These are phyloP conservation scores for Cutaneotrichosporon cavernicola DNA, from an alignment of 1,284 basidiomycete genomes.

Conservation along the genomic window DNA sequence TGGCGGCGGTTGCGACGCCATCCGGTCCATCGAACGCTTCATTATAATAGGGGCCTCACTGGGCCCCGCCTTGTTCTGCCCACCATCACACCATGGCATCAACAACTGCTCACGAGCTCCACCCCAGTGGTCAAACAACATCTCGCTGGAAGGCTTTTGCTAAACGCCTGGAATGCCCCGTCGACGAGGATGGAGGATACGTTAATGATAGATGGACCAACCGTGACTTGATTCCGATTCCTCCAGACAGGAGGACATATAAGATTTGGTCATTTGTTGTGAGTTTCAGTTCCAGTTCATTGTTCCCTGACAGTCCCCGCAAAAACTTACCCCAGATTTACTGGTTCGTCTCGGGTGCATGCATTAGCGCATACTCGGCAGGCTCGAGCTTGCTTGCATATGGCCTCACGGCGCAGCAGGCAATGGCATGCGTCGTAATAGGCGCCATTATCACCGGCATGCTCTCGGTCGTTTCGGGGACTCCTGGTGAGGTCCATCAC, in stretches of 20 bases:
- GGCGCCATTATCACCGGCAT: conserved; percentile 35
- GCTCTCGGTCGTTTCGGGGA: conserved; percentile 27
- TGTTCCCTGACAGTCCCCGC: background rate
- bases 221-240: conserved; percentile 41
- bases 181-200: conserved; percentile 31
- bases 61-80: no score
- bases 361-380: conserved; percentile 34
- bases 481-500: conserved; percentile 34
- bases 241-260: conserved; percentile 35
- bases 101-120: no score
- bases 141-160: background rate
- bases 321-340: conserved; percentile 18
- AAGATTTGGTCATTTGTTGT: conserved; percentile 31
- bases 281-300: background rate
- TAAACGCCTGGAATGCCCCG: conserved; percentile 31
- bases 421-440: conserved; percentile 34
- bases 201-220: conserved; percentile 36
- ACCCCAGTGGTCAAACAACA: no score
- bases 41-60: no score
- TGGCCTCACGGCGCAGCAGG: conserved; percentile 36
- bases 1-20: no score
- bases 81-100: no score
- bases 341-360: conserved; percentile 37
- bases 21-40: no score
- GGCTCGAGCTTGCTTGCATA: conserved; percentile 36